Percentiles rank a stretch among this genome's conserved stretches.
These are phyloP conservation scores for Magnusiomyces suaveolens DNA, from an alignment of 1,139 yeast species.

Conservation along the genomic window DNA sequence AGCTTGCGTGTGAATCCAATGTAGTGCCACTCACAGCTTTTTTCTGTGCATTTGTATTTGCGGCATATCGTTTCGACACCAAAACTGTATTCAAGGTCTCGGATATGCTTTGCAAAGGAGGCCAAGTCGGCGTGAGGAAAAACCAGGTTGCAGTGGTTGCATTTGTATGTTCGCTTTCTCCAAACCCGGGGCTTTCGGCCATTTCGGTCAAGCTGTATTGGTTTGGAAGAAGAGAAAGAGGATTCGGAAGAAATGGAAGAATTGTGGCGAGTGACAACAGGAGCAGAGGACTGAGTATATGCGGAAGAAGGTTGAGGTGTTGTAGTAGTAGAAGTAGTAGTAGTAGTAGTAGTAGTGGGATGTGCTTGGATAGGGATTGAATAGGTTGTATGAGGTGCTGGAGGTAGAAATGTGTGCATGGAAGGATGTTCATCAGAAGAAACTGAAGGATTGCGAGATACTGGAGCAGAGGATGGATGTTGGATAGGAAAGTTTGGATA, in stretches of 20 bases:
- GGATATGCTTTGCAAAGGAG: constrained; percentile 21
- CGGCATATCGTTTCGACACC: constrained; percentile 20
- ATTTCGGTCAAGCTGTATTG: constrained; percentile 19
- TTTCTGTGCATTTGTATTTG: constrained; percentile 25
- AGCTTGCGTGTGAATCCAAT: constrained; percentile 27
- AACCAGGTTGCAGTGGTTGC: constrained; percentile 24
- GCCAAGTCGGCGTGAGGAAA: constrained; percentile 20
- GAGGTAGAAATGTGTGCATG: no score
- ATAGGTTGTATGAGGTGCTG: no score
- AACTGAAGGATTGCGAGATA: neutral
- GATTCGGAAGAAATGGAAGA: neutral
- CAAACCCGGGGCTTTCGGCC: constrained; percentile 26
- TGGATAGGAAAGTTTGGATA: neutral
- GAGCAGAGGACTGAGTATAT: neutral
- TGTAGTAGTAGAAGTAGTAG: no score
- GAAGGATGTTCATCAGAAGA: neutral
- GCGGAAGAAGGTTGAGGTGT: no score
- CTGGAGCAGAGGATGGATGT: neutral
- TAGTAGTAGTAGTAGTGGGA: no score
- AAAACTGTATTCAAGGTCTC: constrained; percentile 20
- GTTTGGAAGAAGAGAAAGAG: neutral
- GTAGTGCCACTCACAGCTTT: constrained; percentile 24
- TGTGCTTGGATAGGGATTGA: no score
- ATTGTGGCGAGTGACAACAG: neutral
- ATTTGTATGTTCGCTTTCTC: constrained; percentile 25